Base-by-base conservation (phyloP, 306 rosid species). In the Castanea crenata region DNA sequence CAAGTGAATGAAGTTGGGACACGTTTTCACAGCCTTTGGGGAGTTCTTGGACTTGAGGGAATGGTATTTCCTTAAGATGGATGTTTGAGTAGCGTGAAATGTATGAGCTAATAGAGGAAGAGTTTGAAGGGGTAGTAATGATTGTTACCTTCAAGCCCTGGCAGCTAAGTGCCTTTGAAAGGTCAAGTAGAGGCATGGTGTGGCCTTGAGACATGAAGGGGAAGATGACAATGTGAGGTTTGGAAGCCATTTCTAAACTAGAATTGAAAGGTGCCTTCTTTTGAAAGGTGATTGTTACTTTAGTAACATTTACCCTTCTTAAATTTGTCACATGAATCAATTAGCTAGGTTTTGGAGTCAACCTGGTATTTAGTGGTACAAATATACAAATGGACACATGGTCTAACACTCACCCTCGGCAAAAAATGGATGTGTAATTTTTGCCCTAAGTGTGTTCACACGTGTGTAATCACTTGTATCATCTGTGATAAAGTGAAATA, bases 181-280 rank as follows among this genome's bases (percentile, higher is more conserved):
- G 81, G 38, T 82, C 83, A n/a, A 78, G 58, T 13, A 81, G 29
- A 11, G 88, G 88, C 21, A 78, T 71, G 46, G 82, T 81, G 63
- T 85, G 88, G 76, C 88, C 85, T 35, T 75, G 64, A 62, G 86
- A 44, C 88, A 85, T 81, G 88, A 85, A 85, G 25, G 88, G 88
- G 49, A 85, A 85, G n/a, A 85, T 61, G 3, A 81, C 67, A 6
- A 82, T 16, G 64, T 75, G 81, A 14, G 79, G 72, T 20, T 65
- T 65, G 23, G 14, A 65, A 6, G 23, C 19, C 71, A 65, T 65
- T 34, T 65, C n/a, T 15, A 63, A 29, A 63, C 69, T 63, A 2
- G 69, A 63, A 49, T 49, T 49, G 16, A 49, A 12, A 10, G 54
- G 11, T 0, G 29, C 0, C 8, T 20, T 58, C 64, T 25, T 63